Conservation (phyloP, 1,139 yeast genomes). For the Pichia sp. region DNA sequence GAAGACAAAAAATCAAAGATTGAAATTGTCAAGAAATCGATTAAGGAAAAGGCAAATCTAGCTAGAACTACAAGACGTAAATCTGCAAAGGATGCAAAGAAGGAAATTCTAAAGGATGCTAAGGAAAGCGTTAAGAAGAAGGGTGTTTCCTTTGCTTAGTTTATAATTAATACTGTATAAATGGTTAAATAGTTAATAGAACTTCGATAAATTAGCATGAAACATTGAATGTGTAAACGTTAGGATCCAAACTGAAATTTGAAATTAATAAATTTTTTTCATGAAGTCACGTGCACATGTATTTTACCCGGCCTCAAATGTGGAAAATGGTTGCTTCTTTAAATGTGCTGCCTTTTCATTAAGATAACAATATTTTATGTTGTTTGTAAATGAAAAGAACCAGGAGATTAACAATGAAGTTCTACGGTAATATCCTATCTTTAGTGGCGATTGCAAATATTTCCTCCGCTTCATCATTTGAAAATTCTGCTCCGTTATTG, state of each 20-base stretch:
- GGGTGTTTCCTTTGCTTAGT: slow-evolving; percentile 31
- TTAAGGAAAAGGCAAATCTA: slow-evolving; percentile 60
- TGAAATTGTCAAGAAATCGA: slow-evolving; percentile 71
- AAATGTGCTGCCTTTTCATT: background rate
- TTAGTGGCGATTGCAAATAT: background rate
- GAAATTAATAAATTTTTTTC: background rate
- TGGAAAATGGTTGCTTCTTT: background rate
- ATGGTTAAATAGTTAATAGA: background rate
- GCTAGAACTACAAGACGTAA: slow-evolving; percentile 69
- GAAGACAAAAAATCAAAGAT: slow-evolving; percentile 59
- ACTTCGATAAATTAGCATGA: no score
- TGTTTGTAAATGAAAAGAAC: background rate
- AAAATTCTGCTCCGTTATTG: slow-evolving; percentile 25
- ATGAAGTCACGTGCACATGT: background rate
- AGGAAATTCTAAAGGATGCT: slow-evolving; percentile 24
- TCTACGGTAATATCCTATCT: background rate
- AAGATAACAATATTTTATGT: background rate
- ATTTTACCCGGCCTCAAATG: background rate
- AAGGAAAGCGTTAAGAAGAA: slow-evolving; percentile 31
- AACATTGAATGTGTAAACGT: no score
- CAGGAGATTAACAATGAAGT: slow-evolving; percentile 1
- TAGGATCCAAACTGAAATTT: no score
- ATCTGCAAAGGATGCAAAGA: slow-evolving; percentile 48
- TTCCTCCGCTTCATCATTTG: slow-evolving; percentile 16
- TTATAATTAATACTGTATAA: background rate